Evolutionary conservation across 768 basidiomycete species (phyloP).

Genomic region (Cubamyces sp.): DNA sequence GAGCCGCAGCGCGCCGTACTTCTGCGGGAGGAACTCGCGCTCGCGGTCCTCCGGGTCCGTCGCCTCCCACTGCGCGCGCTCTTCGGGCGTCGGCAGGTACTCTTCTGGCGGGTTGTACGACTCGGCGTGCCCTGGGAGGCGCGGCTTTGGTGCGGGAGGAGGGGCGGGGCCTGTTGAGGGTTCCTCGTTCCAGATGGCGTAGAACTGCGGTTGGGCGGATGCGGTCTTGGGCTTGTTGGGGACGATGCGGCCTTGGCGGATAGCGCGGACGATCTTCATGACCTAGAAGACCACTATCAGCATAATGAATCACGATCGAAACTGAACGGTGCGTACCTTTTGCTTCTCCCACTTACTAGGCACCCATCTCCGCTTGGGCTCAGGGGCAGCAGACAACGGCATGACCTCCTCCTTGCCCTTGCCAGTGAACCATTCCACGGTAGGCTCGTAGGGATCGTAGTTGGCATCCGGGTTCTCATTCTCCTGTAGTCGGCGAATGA

Average conservation of each 20-base stretch:
- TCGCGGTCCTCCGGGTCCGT: slow-evolving; percentile 89
- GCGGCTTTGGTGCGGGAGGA: slow-evolving; percentile 89
- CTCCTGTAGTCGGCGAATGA: slow-evolving; percentile 88
- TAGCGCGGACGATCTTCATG: slow-evolving; percentile 99
- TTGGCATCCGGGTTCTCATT: slow-evolving; percentile 88
- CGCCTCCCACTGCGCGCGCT: slow-evolving; percentile 81
- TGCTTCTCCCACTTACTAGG: slow-evolving; percentile 99
- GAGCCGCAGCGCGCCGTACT: slow-evolving; percentile 80
- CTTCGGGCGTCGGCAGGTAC: slow-evolving; percentile 85
- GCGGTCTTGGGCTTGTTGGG: slow-evolving; percentile 85
- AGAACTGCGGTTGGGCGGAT: slow-evolving; percentile 68
- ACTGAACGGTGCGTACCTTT: slow-evolving; percentile 61
- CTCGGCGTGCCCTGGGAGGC: slow-evolving; percentile 90
- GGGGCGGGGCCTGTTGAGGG: slow-evolving; percentile 81
- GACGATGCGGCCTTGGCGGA: slow-evolving; percentile 92
- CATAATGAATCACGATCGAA: neutral
- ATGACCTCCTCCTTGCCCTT: slow-evolving; percentile 93
- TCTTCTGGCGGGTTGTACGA: slow-evolving; percentile 99
- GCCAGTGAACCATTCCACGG: slow-evolving; percentile 95
- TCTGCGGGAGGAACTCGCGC: slow-evolving; percentile 85
- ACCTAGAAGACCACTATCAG: slow-evolving; percentile 53
- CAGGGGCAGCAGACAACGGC: slow-evolving; percentile 89
- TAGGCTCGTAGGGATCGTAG: slow-evolving; percentile 94
- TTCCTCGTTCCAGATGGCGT: slow-evolving; percentile 85
- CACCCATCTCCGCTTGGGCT: slow-evolving; percentile 95